Evolutionary conservation across 768 basidiomycete genomes (phyloP).

Genomic region (Leccinum ochraceum): DNA sequence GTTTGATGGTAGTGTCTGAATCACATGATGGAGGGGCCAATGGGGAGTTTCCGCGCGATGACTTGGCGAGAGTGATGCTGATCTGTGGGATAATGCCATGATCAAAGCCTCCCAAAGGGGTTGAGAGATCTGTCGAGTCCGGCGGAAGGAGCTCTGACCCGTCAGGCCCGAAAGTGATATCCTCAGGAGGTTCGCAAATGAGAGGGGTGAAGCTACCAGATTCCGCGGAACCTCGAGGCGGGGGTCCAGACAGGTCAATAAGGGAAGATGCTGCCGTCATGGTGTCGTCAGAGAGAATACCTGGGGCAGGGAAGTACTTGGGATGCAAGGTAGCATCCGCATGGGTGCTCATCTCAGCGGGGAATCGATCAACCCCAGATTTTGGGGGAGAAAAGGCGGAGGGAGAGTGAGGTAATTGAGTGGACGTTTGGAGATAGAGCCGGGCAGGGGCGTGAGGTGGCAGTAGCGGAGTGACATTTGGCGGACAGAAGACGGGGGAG

Average conservation of each 20-base stretch:
- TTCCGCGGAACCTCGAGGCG: conserved; percentile 25
- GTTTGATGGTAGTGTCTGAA: conserved; percentile 26
- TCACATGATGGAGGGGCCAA: conserved; percentile 27
- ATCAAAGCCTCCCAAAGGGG: conserved; percentile 12
- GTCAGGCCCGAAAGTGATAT: conserved; percentile 19
- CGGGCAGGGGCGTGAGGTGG: conserved; percentile 24
- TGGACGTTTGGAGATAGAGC: conserved; percentile 23
- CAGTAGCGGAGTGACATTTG: conserved; percentile 15
- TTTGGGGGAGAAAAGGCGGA: conserved; percentile 22
- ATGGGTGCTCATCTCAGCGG: conserved; percentile 10
- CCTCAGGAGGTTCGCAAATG: conserved; percentile 33
- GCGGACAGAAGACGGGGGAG: conserved; percentile 14
- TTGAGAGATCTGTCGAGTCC: conserved; percentile 15
- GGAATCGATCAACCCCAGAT: conserved; percentile 33
- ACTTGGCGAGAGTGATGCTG: conserved; percentile 31
- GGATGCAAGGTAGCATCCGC: conserved; percentile 21
- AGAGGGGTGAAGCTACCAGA: conserved; percentile 27
- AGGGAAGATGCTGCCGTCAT: conserved; percentile 20
- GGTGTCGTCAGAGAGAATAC: conserved; percentile 11
- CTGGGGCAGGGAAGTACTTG: conserved; percentile 19
- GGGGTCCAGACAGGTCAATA: conserved; percentile 10
- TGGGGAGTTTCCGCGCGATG: conserved; percentile 32
- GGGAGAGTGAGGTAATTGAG: conserved; percentile 31
- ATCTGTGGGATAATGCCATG: conserved; percentile 30
- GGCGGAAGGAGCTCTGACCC: conserved; percentile 18